phyloP scores from a whole-genome alignment of 2,329 filamentous ascomycete genomes.

The Torrubiellomyces zombiae region DNA sequence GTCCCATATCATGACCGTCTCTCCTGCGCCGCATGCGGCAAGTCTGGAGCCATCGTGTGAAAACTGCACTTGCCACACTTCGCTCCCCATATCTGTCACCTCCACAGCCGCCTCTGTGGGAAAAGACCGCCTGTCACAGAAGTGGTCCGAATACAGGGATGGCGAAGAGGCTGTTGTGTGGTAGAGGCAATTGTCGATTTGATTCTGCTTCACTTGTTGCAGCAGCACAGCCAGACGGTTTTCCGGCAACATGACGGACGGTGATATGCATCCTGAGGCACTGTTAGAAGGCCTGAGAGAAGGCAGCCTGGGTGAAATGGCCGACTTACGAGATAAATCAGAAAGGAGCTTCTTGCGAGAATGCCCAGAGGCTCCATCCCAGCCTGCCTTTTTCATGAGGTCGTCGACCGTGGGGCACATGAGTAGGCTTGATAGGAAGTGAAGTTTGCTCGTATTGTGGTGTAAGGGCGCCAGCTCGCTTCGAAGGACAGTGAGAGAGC shows the following conservation, averaged over 20 bases:
- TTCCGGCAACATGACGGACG: slow-evolving; percentile 91
- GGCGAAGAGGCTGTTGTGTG: slow-evolving; percentile 68
- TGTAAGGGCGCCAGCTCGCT: slow-evolving; percentile 76
- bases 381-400: slow-evolving; percentile 57
- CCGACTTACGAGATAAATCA: slow-evolving; percentile 58
- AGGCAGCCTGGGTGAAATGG: background rate
- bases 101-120: slow-evolving; percentile 56
- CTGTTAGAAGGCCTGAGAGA: no score
- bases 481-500: slow-evolving; percentile 68
- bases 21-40: slow-evolving; percentile 66
- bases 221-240: slow-evolving; percentile 70
- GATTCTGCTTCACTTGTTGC: slow-evolving; percentile 66
- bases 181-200: slow-evolving; percentile 72
- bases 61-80: slow-evolving; percentile 86
- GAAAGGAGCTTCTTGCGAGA: slow-evolving; percentile 64
- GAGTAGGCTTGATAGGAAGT: slow-evolving; percentile 72
- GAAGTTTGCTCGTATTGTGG: slow-evolving; percentile 59
- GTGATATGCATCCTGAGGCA: slow-evolving; percentile 83
- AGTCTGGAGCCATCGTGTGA: slow-evolving; percentile 73
- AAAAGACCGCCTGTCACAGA: slow-evolving; percentile 65
- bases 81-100: slow-evolving; percentile 56
- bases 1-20: slow-evolving; percentile 67
- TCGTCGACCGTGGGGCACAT: slow-evolving; percentile 75
- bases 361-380: slow-evolving; percentile 65
- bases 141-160: slow-evolving; percentile 78